A percentile compares a stretch with the other conserved stretches of the same genome.
Evolutionary conservation across 371 early-diverging fungal genomes (phyloP).

Genomic region (Dentiscutata heterogama): DNA sequence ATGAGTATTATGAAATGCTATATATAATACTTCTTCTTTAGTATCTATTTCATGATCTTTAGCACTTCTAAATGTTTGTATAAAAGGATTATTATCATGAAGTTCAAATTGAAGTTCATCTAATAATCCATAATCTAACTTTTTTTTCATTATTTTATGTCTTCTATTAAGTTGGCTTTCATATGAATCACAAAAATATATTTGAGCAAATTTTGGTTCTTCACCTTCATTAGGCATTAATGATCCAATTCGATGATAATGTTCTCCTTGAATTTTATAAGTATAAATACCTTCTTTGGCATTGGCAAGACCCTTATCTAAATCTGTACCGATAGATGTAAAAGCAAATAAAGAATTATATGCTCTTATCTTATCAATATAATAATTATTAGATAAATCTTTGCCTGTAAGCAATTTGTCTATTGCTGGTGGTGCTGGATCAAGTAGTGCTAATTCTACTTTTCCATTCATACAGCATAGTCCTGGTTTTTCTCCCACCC

Average conservation of each 20-base stretch:
- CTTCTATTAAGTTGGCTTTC: neutral
- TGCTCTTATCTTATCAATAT: conserved; percentile 25
- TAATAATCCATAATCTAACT: neutral
- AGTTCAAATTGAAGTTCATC: neutral
- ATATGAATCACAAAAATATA: conserved; percentile 44
- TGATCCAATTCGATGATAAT: conserved; percentile 34
- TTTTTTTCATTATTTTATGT: neutral
- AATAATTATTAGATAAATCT: neutral
- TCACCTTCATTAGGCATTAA: neutral
- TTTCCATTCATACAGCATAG: neutral
- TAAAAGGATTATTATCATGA: neutral
- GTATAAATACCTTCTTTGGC: conserved; percentile 3
- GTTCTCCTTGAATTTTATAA: conserved; percentile 44
- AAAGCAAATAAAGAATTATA: conserved; percentile 44
- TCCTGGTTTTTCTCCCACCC: neutral
- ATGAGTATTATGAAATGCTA: conserved; percentile 8
- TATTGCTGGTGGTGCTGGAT: neutral
- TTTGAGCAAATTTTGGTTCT: conserved; percentile 45
- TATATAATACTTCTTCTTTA: too few relatives aligned
- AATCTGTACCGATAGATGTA: conserved; percentile 29
- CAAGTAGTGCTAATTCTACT: neutral
- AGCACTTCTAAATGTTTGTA: neutral
- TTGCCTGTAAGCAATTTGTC: neutral
- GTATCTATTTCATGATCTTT: neutral
- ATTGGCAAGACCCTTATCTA: conserved; percentile 21